These are phyloP conservation scores for Groenewaldozyma tartarivorans DNA, from an alignment of 805 yeast genomes.

Conservation along the genomic window DNA sequence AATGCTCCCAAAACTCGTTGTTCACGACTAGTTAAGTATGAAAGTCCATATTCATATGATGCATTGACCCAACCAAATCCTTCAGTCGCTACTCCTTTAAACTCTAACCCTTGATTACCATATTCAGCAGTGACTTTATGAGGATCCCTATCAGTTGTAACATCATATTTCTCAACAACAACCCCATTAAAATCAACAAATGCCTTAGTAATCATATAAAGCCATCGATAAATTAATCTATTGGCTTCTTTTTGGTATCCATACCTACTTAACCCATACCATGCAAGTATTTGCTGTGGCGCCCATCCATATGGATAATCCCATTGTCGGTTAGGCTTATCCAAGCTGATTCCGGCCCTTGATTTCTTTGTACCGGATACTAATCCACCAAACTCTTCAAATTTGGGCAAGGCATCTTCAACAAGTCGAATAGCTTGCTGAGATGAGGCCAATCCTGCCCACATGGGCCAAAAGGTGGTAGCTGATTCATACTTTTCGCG, in stretches of 20 bases:
- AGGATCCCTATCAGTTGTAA: constrained; percentile 71
- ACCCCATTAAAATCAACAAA: constrained; percentile 90
- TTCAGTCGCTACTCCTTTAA: constrained; percentile 87
- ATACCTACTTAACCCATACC: constrained; percentile 76
- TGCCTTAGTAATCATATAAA: constrained; percentile 78
- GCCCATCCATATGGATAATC: constrained; percentile 99
- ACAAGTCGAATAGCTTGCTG: constrained; percentile 64
- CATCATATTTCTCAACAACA: constrained; percentile 92
- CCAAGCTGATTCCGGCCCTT: constrained; percentile 58
- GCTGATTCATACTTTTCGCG: constrained; percentile 73
- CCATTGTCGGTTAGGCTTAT: constrained; percentile 91
- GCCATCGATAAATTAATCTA: constrained; percentile 78
- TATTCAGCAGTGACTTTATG: constrained; percentile 92
- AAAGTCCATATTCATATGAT: constrained; percentile 64
- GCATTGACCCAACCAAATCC: constrained; percentile 99
- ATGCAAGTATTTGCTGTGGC: constrained; percentile 90
- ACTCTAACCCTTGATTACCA: constrained; percentile 92
- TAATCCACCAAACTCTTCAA: constrained; percentile 84
- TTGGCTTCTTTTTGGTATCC: constrained; percentile 57
- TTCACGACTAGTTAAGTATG: constrained; percentile 55
- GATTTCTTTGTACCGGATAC: constrained; percentile 73
- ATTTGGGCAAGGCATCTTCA: constrained; percentile 45
- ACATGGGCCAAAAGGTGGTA: constrained; percentile 85
- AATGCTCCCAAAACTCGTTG: constrained; percentile 70
- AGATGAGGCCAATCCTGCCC: constrained; percentile 63